These are phyloP conservation scores for Leishmania mexicana DNA, from an alignment of 208 protist species.

Conservation along the genomic window DNA sequence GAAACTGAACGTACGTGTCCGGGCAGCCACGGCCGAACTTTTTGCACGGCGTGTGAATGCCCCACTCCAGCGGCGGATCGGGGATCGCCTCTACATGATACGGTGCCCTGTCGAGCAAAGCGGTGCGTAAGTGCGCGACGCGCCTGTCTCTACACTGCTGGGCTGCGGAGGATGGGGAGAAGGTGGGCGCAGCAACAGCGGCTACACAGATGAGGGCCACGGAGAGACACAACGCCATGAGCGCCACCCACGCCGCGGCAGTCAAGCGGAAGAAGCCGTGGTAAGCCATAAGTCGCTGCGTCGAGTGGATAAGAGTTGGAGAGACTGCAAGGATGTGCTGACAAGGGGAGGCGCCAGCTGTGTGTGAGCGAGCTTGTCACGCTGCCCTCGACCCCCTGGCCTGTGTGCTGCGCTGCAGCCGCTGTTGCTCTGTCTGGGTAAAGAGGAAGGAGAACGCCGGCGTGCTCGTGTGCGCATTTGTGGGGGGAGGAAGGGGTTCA, in stretches of 20 bases:
- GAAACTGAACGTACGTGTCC: conserved; percentile 57
- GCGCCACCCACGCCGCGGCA: not conserved
- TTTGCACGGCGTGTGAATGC: conserved; percentile 62
- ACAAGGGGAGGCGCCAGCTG: not conserved
- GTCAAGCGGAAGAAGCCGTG: not conserved
- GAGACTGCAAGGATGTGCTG: not conserved
- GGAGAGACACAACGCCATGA: not conserved
- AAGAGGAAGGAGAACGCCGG: not conserved
- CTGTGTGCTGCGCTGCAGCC: not conserved
- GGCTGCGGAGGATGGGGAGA: not conserved
- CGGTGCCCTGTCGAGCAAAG: not conserved
- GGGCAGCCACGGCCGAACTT: conserved; percentile 64
- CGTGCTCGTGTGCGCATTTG: not conserved
- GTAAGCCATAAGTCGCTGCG: not conserved
- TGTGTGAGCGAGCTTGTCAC: not conserved
- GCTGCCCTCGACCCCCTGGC: not conserved
- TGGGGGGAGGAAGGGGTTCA: not conserved
- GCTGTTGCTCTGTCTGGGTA: not conserved
- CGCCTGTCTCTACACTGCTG: conserved; percentile 13
- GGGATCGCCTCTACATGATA: conserved; percentile 18
- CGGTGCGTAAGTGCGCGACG: conserved; percentile 13
- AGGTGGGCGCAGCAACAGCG: not conserved
- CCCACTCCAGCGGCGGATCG: conserved; percentile 45
- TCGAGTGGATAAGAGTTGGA: not conserved
- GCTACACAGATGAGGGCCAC: not conserved